These are phyloP conservation scores for Euphrasia arctica DNA, from an alignment of 305 asterid genomes.

Conservation along the genomic window DNA sequence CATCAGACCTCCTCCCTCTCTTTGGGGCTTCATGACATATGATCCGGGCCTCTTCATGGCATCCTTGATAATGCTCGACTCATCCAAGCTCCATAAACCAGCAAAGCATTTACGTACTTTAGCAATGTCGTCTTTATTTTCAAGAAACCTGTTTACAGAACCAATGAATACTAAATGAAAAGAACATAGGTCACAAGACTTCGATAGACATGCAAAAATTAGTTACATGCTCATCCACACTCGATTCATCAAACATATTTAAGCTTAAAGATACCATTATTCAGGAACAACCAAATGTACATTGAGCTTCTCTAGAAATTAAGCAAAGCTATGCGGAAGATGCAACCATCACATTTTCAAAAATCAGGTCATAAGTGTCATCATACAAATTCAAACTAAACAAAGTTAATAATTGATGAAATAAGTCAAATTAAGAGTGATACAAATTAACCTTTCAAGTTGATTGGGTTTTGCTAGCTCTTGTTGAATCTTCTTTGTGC, in stretches of 20 bases:
- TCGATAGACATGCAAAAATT: constrained; percentile 1
- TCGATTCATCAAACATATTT: not conserved
- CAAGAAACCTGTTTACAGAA: constrained; percentile 66
- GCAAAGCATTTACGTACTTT: constrained; percentile 89
- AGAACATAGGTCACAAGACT: not conserved
- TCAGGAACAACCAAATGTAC: too few relatives aligned
- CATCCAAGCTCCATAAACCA: constrained; percentile 93
- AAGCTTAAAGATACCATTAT: too few relatives aligned
- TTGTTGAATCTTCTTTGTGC: constrained; percentile 97
- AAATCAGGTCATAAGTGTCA: not conserved
- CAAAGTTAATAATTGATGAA: not conserved
- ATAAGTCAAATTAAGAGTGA: not conserved
- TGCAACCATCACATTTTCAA: too few relatives aligned
- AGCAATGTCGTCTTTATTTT: constrained; percentile 78
- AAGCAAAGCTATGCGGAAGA: not conserved
- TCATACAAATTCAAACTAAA: constrained; percentile 6
- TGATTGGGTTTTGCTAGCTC: constrained; percentile 92
- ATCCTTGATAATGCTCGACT: constrained; percentile 54
- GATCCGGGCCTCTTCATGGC: constrained; percentile 79
- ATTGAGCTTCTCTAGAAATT: constrained; percentile 1
- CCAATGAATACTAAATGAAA: constrained; percentile 17
- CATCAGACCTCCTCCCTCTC: too few relatives aligned
- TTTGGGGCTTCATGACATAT: constrained; percentile 97
- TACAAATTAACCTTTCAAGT: constrained; percentile 64
- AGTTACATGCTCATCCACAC: not conserved